Percentiles rank a stretch among this genome's conserved stretches.
Evolutionary conservation across 2,329 filamentous ascomycete species (phyloP).

Genomic region (Hirsutella thompsonii): DNA sequence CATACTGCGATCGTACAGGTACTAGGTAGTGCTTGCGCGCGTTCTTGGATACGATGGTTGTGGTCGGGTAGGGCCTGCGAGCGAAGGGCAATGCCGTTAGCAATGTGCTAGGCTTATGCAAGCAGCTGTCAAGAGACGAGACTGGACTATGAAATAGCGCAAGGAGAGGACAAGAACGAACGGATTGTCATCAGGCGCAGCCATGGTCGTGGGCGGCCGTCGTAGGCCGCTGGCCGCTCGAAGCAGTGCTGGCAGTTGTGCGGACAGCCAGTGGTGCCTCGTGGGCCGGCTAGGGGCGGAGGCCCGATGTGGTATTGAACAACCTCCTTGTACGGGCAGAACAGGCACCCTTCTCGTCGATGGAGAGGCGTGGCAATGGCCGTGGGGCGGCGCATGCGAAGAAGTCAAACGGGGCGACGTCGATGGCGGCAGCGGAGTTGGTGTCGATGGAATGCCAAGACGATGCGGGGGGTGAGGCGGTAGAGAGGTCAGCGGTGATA

Average conservation of each 20-base stretch:
- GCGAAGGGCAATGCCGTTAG: slow-evolving; percentile 1
- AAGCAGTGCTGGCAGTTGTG: slow-evolving; percentile 1
- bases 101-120: background rate
- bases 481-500: no score
- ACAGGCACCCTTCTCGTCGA: background rate
- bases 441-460: no score
- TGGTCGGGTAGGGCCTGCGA: slow-evolving; percentile 49
- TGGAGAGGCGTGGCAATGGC: background rate
- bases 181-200: slow-evolving; percentile 40
- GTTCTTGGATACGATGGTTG: slow-evolving; percentile 46
- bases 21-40: slow-evolving; percentile 56
- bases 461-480: no score
- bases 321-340: background rate
- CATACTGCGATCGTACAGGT: slow-evolving; percentile 52
- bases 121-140: background rate
- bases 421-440: background rate
- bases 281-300: background rate
- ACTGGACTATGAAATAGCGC: background rate
- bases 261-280: background rate
- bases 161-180: slow-evolving; percentile 17
- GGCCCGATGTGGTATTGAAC: background rate
- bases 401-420: background rate
- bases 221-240: slow-evolving; percentile 1
- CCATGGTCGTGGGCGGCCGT: slow-evolving; percentile 26
- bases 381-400: background rate